Percentiles rank a stretch among this genome's conserved stretches.
Conservation (phyloP, 2,329 filamentous ascomycete genomes). For the Neonectria faginata region DNA sequence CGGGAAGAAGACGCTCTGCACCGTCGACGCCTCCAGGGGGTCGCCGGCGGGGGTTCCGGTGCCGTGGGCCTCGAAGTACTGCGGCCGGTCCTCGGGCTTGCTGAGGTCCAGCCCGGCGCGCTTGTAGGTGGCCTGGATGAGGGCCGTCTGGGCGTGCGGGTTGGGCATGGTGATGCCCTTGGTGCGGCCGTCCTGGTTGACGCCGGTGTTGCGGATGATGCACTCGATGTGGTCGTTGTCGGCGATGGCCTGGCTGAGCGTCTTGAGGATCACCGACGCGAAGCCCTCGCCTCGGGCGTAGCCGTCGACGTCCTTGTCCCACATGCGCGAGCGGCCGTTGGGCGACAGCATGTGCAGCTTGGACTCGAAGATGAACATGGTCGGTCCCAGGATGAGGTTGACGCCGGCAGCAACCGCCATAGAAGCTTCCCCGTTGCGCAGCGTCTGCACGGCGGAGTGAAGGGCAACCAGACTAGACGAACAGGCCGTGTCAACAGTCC, state of each 20-base stretch:
- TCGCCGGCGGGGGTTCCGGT: slow-evolving; percentile 60
- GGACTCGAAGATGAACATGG: slow-evolving; percentile 43
- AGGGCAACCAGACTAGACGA: slow-evolving; percentile 48
- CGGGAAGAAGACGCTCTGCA: slow-evolving; percentile 56
- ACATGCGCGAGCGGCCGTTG: slow-evolving; percentile 23
- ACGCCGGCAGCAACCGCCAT: slow-evolving; percentile 56
- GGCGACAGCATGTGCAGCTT: slow-evolving; percentile 56
- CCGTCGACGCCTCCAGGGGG: slow-evolving; percentile 54
- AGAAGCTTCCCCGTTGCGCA: slow-evolving; percentile 42
- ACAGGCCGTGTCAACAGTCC: slow-evolving; percentile 52
- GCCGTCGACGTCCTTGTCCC: slow-evolving; percentile 23
- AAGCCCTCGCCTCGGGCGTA: slow-evolving; percentile 27
- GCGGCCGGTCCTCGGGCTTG: slow-evolving; percentile 47
- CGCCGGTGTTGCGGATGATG: slow-evolving; percentile 51
- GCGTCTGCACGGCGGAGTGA: slow-evolving; percentile 46
- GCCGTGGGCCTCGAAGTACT: slow-evolving; percentile 59
- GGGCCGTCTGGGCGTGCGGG: slow-evolving; percentile 52
- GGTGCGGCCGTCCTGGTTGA: slow-evolving; percentile 56
- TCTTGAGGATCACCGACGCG: slow-evolving; percentile 27
- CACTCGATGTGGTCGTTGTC: slow-evolving; percentile 63
- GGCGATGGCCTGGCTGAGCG: slow-evolving; percentile 25
- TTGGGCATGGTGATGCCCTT: slow-evolving; percentile 61
- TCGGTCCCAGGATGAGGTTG: slow-evolving; percentile 48
- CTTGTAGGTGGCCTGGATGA: slow-evolving; percentile 55
- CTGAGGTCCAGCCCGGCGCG: slow-evolving; percentile 52